A percentile compares a stretch with the other conserved stretches of the same genome.
Evolutionary conservation across 805 yeast species (phyloP).

Genomic region (Isabelozyma rhagii): DNA sequence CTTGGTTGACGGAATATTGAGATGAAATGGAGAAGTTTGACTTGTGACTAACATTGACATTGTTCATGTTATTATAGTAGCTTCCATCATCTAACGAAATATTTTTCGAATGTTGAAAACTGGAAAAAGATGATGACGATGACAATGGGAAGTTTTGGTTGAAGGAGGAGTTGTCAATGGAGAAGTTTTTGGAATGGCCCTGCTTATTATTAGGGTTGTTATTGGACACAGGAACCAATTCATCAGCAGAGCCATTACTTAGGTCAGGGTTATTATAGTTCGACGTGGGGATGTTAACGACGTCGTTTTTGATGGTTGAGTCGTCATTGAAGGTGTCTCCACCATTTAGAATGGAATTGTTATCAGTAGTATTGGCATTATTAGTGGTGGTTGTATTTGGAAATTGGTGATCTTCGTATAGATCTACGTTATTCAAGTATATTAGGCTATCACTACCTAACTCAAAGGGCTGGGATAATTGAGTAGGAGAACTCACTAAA

Average conservation of each 20-base stretch:
- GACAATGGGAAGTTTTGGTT: background rate
- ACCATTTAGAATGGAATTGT: background rate
- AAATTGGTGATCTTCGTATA: slow-evolving; percentile 1
- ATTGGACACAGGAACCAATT: slow-evolving; percentile 15
- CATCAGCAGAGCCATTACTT: slow-evolving; percentile 3
- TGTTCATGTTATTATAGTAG: slow-evolving; percentile 4
- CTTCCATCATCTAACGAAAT: slow-evolving; percentile 15
- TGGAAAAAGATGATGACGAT: slow-evolving; percentile 1
- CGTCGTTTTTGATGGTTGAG: background rate
- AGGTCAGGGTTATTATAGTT: background rate
- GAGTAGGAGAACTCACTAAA: slow-evolving; percentile 39
- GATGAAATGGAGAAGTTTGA: slow-evolving; percentile 19
- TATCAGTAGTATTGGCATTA: background rate
- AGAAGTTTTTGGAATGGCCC: slow-evolving; percentile 1
- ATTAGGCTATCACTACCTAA: slow-evolving; percentile 6
- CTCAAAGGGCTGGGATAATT: slow-evolving; percentile 30
- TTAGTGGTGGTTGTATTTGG: background rate
- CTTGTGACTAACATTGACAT: background rate
- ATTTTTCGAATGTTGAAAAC: slow-evolving; percentile 19
- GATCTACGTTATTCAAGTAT: slow-evolving; percentile 5
- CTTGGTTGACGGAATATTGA: slow-evolving; percentile 19
- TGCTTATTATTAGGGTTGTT: slow-evolving; percentile 7
- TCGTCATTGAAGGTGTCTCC: background rate
- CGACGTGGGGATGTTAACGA: background rate
- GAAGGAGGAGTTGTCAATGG: background rate